A percentile compares a stretch with the other conserved stretches of the same genome.
These are phyloP conservation scores for Phytophthora niederhauseri DNA, from an alignment of 352 stramenopile genomes.

Conservation along the genomic window DNA sequence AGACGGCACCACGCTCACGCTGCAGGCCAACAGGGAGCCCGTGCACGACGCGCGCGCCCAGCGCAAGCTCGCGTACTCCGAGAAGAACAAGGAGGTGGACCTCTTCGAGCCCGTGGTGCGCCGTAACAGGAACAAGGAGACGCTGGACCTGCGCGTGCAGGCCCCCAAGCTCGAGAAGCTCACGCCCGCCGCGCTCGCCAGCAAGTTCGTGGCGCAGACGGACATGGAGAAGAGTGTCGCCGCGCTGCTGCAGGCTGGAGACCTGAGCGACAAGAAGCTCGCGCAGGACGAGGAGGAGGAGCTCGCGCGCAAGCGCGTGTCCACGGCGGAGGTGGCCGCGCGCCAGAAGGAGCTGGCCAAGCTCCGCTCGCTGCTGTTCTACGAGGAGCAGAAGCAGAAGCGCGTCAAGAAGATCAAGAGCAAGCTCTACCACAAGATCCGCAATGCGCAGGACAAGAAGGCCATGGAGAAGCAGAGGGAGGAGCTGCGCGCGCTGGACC, in stretches of 20 bases:
- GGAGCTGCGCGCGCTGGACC: conserved; percentile 78
- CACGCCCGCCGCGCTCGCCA: conserved; percentile 87
- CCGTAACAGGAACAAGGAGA: conserved; percentile 94
- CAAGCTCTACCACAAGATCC: conserved; percentile 98
- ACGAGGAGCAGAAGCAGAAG: conserved; percentile 98
- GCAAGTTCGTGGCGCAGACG: conserved; percentile 94
- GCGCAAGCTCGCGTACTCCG: conserved; percentile 90
- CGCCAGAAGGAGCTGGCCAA: conserved; percentile 95
- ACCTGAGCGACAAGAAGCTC: conserved; percentile 63
- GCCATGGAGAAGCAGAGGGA: conserved; percentile 88
- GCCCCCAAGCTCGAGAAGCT: conserved; percentile 76
- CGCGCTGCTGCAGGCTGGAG: conserved; percentile 61
- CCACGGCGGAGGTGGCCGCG: conserved; percentile 77
- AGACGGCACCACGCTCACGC: conserved; percentile 50
- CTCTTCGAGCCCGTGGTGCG: conserved; percentile 92
- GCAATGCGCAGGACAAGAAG: conserved; percentile 93
- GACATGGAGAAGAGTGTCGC: conserved; percentile 90
- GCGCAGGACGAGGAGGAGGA: conserved; percentile 76
- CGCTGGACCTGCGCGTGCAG: conserved; percentile 94
- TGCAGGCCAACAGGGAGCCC: conserved; percentile 71
- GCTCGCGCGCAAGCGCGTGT: conserved; percentile 76
- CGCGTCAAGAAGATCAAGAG: conserved; percentile 99
- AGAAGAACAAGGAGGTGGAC: conserved; percentile 90
- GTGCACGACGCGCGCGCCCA: conserved; percentile 88
- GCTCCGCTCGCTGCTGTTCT: conserved; percentile 98